phyloP scores from a whole-genome alignment of 106 monocot genomes.

The Cymbidium sinense region DNA sequence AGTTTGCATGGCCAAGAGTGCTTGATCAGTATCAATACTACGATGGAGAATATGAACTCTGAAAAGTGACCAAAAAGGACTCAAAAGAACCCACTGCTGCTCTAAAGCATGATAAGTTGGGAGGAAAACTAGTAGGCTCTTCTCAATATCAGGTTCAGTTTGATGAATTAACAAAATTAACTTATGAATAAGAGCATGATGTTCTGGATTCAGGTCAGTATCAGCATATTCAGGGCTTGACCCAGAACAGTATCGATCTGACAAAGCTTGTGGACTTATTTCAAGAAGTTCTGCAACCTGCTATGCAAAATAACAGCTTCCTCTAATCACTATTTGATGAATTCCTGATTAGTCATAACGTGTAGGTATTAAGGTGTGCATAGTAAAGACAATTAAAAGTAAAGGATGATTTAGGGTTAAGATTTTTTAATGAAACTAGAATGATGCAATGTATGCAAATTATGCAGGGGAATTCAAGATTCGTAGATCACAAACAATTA shows the following conservation, averaged over 20 bases:
- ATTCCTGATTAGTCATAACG: neutral
- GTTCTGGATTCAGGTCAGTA: slow-evolving; percentile 46
- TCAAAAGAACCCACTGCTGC: slow-evolving; percentile 66
- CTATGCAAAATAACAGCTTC: neutral
- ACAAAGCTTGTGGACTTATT: slow-evolving; percentile 18
- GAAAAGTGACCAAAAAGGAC: slow-evolving; percentile 30
- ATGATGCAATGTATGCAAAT: no score
- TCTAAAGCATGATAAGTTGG: slow-evolving; percentile 80
- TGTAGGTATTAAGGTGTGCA: neutral
- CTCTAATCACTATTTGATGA: neutral
- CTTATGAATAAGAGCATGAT: slow-evolving; percentile 51
- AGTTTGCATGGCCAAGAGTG: slow-evolving; percentile 60
- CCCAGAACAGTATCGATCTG: slow-evolving; percentile 30
- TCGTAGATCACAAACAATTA: no score
- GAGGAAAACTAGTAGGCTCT: slow-evolving; percentile 78
- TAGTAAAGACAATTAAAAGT: neutral
- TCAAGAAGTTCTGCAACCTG: slow-evolving; percentile 55
- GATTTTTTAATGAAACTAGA: no score
- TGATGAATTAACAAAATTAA: slow-evolving; percentile 58
- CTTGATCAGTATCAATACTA: slow-evolving; percentile 75
- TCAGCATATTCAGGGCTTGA: slow-evolving; percentile 13
- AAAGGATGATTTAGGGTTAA: neutral
- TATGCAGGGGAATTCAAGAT: no score
- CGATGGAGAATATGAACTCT: slow-evolving; percentile 81
- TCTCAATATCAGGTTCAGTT: slow-evolving; percentile 58